Percentiles rank a stretch among this genome's conserved stretches.
Evolutionary conservation across 2,329 filamentous ascomycete species (phyloP).

Genomic region (Fusarium anguioides): DNA sequence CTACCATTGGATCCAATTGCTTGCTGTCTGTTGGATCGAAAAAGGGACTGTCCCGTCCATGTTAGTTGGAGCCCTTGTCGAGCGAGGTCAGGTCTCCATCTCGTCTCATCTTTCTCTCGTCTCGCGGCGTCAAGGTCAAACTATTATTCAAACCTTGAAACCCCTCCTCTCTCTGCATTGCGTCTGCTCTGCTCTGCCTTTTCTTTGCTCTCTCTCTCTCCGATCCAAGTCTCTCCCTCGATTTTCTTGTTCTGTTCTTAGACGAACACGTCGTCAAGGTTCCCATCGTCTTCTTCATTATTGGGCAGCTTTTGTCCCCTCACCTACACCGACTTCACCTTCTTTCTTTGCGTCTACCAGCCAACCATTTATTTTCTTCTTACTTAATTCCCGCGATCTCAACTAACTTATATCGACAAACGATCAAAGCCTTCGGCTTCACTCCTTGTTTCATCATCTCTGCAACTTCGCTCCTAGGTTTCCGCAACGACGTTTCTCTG

Average conservation of each 20-base stretch:
- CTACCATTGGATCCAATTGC: background rate
- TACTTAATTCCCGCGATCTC: slow-evolving; percentile 4
- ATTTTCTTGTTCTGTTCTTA: slow-evolving; percentile 12
- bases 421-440: slow-evolving; percentile 3
- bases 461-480: slow-evolving; percentile 11
- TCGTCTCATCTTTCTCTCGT: slow-evolving; percentile 7
- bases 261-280: slow-evolving; percentile 11
- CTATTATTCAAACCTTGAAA: slow-evolving; percentile 18
- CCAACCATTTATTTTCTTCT: slow-evolving; percentile 1
- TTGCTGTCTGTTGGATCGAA: slow-evolving; percentile 42
- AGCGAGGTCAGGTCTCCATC: slow-evolving; percentile 20
- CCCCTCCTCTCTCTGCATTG: slow-evolving; percentile 30
- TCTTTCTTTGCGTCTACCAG: slow-evolving; percentile 13
- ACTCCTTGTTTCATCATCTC: slow-evolving; percentile 15
- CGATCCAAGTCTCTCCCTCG: slow-evolving; percentile 7
- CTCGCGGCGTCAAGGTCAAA: slow-evolving; percentile 21
- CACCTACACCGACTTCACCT: slow-evolving; percentile 26
- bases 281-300: slow-evolving; percentile 27
- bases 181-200: slow-evolving; percentile 3
- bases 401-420: slow-evolving; percentile 1
- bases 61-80: slow-evolving; percentile 36
- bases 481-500: slow-evolving; percentile 25
- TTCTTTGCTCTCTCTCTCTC: background rate
- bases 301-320: slow-evolving; percentile 20
- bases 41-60: slow-evolving; percentile 32